Evolutionary conservation across 495 filamentous ascomycete species (phyloP), one percentile per base, ranked within the genome.

Genomic region (Penicillium riverlandense): DNA sequence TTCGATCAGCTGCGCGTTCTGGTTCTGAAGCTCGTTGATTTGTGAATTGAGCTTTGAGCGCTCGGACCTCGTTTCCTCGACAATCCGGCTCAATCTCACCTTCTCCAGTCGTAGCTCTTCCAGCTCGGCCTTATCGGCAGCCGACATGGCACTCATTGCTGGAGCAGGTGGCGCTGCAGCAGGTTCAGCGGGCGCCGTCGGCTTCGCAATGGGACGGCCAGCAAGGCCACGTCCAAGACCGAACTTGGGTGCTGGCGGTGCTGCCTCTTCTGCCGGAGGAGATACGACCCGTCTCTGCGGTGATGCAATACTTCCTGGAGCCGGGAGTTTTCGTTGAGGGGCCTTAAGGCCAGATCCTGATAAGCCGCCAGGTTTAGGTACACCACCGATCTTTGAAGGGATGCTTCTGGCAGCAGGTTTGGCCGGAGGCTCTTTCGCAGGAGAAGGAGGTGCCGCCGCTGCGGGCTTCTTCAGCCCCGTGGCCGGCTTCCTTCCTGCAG

Each of bases 1-100:
- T 67, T 99, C 94, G 40, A 97, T 97, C 11, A 97, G 74, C 50
- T 95, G 85, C 11, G 94, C 92, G 53, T 99, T 97, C 56, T 96
- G 85, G 50, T 95, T 90, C 61, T 91, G 88, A 2, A 96, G 73
- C 58, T 96, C 90, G 41, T 85, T 82, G 37, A 96, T 78, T 48
- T 91, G 85, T 0, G 85, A 89, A 35, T 74, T 76, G 8, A 91
- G 70, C 47, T 79, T 86, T 12, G 80, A 74, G 35, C 85, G 81
- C 35, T 94, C 87, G 22, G 81, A 71, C 12, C 85, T 81, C 40
- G 88, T 67, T 12, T 96, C 90, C 36, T 92, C 86, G 33, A 79
- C 73, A 40, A 79, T 75, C 46, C 80, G 79, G 9, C 74, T 72
- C 29, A 92, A 72, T 27, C 80, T 79, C 29, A 95, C 92, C 48